Evolutionary conservation across 2,329 filamentous ascomycete genomes (phyloP), one percentile per base, ranked within the genome.

Genomic region (Stachybotrys chartarum): DNA sequence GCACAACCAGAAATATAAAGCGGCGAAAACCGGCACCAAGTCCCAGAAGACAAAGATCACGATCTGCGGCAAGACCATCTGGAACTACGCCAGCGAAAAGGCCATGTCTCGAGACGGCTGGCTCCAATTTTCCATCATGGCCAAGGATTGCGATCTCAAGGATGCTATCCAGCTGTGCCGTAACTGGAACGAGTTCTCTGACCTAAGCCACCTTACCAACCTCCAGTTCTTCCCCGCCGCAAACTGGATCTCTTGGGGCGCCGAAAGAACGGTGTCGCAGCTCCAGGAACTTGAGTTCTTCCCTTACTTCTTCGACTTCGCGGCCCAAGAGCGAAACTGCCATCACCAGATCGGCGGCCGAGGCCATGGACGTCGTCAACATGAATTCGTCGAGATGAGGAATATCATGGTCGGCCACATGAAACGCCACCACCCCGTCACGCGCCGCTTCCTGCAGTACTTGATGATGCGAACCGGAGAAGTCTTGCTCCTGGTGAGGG

Each of bases 51-150:
- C 57, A 6, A 66, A 63, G 24, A 59, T 68, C 0, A 64, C 54
- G 0, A 59, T 68, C 6, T 67, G 63, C 10, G 63, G 63, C 7
- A 64, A 63, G 30, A 65, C 55, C 30, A 63, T 68, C n/a, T 68
- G 65, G 63, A 63, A 66, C 30, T 63, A 68, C 18, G 57, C 65
- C 3, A 67, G 64, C 30, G 62, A 66, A 31, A 64, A 60, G 5
- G 61, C 65, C 3, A 68, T 68, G 65, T 64, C 64, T 1, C 58
- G 65, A 52, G 65, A 67, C n/a, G 63, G 65, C 3, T 68, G 65
- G 65, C 58, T 68, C 5, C 64, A 68, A n/a, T 68, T 67, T 51
- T 65, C 63, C 3, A 56, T 66, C 51, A 61, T 68, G 47, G 64
- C 64, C 2, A 68, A 67, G 24, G 65, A 66, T 17, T 68, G 65